phyloP scores from a whole-genome alignment of 1,139 yeast species.

The Meyerozyma elateridarum region DNA sequence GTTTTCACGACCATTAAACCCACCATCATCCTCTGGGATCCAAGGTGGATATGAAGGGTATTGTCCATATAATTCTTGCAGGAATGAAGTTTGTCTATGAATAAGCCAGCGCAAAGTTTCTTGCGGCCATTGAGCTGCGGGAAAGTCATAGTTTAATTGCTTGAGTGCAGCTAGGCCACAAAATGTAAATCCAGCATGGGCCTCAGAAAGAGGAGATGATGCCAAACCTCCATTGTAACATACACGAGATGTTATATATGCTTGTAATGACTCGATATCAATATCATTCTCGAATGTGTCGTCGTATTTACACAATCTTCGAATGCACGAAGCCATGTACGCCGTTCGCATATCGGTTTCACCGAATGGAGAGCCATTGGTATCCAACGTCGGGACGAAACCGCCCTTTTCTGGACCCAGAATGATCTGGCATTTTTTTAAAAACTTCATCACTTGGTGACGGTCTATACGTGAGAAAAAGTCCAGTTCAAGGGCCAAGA shows the following conservation, averaged over 20 bases:
- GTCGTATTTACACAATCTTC: conserved; percentile 48
- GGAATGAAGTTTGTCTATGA: conserved; percentile 55
- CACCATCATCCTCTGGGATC: conserved; percentile 55
- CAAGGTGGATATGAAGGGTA: conserved; percentile 28
- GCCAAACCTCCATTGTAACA: conserved; percentile 66
- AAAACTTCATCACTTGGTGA: conserved; percentile 44
- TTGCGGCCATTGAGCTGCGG: conserved; percentile 23
- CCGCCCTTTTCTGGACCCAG: conserved; percentile 57
- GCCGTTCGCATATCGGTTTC: conserved; percentile 71
- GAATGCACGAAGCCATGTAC: conserved; percentile 67
- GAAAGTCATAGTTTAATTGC: conserved; percentile 31
- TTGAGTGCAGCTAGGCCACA: conserved; percentile 72
- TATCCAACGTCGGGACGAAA: conserved; percentile 32
- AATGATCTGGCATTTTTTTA: conserved; percentile 48
- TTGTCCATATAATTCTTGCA: conserved; percentile 18
- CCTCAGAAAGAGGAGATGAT: conserved; percentile 43
- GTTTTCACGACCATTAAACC: conserved; percentile 84
- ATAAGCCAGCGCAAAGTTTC: conserved; percentile 53
- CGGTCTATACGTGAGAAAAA: conserved; percentile 35
- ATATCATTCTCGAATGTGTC: conserved; percentile 33
- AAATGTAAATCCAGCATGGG: conserved; percentile 85
- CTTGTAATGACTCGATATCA: conserved; percentile 32
- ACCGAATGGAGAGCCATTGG: conserved; percentile 39
- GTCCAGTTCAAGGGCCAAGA: conserved; percentile 45
- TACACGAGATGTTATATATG: conserved; percentile 40